Evolutionary conservation across 2,329 filamentous ascomycete genomes (phyloP).

Genomic region (Talaromyces sp.): DNA sequence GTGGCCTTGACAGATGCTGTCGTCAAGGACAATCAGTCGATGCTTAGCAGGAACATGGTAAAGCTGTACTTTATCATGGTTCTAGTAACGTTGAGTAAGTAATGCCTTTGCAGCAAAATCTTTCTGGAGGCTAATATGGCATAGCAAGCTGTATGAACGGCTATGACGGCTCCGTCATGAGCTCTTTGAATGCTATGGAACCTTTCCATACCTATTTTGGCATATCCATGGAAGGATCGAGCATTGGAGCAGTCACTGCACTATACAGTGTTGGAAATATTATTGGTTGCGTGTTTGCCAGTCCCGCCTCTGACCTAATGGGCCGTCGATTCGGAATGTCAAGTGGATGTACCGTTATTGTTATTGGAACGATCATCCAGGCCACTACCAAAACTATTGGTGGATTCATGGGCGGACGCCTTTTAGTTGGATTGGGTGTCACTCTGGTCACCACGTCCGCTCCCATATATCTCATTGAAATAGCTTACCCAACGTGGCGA

Average conservation of each 20-base stretch:
- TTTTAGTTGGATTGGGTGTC: conserved; percentile 38
- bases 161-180: conserved; percentile 36
- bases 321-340: conserved; percentile 46
- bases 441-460: conserved; percentile 32
- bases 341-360: conserved; percentile 36
- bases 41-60: not conserved
- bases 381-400: conserved; percentile 23
- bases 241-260: conserved; percentile 46
- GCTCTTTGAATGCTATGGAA: conserved; percentile 45
- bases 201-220: conserved; percentile 44
- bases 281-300: conserved; percentile 42
- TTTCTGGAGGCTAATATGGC: not conserved
- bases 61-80: conserved; percentile 2
- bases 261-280: conserved; percentile 45
- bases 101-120: not conserved
- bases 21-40: conserved; percentile 1
- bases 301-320: conserved; percentile 46
- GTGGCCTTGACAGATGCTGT: conserved; percentile 10
- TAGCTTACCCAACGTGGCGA: conserved; percentile 29
- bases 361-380: conserved; percentile 27
- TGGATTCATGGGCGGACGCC: conserved; percentile 29
- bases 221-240: conserved; percentile 34
- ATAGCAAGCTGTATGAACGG: conserved; percentile 23
- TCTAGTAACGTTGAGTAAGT: conserved; percentile 7
- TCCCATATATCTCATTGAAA: conserved; percentile 31